Evolutionary conservation across 2,329 filamentous ascomycete species (phyloP).

Genomic region (Fusarium incarnatum): DNA sequence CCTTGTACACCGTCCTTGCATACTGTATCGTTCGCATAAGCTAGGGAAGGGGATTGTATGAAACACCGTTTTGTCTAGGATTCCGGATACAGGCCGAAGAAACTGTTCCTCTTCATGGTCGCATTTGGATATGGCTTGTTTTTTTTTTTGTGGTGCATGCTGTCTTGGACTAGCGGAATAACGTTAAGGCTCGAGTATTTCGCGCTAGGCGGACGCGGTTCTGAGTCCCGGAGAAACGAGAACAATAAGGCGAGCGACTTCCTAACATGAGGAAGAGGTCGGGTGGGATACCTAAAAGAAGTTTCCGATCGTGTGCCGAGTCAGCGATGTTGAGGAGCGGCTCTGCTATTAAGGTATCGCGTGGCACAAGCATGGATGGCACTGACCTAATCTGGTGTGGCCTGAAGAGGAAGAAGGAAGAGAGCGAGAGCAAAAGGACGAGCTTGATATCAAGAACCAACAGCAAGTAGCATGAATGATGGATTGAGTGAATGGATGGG

Average conservation of each 20-base stretch:
- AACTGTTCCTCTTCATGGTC: neutral
- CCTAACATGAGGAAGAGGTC: constrained; percentile 9
- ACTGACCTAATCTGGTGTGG: constrained; percentile 28
- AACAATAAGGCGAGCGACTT: constrained; percentile 26
- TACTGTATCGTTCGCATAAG: constrained; percentile 2
- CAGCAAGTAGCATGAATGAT: neutral
- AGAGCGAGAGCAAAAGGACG: neutral
- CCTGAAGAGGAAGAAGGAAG: neutral
- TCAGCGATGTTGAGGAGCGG: neutral
- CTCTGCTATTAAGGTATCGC: constrained; percentile 33
- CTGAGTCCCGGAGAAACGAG: constrained; percentile 27
- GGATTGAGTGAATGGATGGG: neutral
- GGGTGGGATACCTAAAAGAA: constrained; percentile 24
- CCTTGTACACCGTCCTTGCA: neutral
- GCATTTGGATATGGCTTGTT: constrained; percentile 9
- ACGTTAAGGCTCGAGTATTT: constrained; percentile 3
- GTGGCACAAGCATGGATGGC: constrained; percentile 41
- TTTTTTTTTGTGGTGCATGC: constrained; percentile 15
- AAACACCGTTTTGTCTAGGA: neutral
- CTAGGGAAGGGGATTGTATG: constrained; percentile 1
- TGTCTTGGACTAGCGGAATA: constrained; percentile 22
- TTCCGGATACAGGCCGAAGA: constrained; percentile 13
- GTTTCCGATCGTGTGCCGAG: constrained; percentile 11
- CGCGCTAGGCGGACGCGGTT: constrained; percentile 38
- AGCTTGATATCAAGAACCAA: neutral